phyloP scores from a whole-genome alignment of 2,329 filamentous ascomycete genomes.

The Aspergillus sp. region DNA sequence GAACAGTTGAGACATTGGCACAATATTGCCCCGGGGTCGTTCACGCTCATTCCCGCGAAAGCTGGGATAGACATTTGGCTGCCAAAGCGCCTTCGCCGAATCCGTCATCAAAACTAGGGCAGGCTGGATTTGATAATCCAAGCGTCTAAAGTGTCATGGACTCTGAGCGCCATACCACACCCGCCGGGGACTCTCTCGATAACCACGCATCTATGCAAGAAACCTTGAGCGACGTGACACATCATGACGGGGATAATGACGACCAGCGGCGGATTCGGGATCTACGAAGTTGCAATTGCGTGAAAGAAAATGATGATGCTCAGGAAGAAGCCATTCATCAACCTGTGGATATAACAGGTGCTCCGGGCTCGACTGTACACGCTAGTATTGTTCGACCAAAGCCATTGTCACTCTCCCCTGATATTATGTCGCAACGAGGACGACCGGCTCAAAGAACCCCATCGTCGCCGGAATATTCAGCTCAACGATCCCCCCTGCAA shows the following conservation, averaged over 20 bases:
- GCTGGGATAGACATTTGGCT: neutral
- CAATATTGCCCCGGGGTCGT: too few relatives aligned
- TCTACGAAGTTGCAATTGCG: neutral
- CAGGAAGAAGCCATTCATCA: neutral
- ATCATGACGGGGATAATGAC: neutral
- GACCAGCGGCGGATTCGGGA: neutral
- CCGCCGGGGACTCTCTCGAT: neutral
- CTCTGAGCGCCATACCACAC: neutral
- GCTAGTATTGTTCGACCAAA: slow-evolving; percentile 4
- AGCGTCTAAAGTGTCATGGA: neutral
- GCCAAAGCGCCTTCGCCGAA: neutral
- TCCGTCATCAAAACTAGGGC: neutral
- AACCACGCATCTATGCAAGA: neutral
- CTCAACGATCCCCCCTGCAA: slow-evolving; percentile 53
- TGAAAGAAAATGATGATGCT: neutral
- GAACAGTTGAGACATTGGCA: neutral
- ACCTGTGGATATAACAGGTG: neutral
- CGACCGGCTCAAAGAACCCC: neutral
- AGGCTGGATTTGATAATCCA: neutral
- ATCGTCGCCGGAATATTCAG: slow-evolving; percentile 7
- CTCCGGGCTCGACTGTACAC: neutral
- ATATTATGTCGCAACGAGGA: slow-evolving; percentile 4
- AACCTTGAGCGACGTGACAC: neutral
- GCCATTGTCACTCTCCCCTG: slow-evolving; percentile 9
- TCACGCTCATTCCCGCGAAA: too few relatives aligned